Conservation (phyloP, 2,329 filamentous ascomycete genomes). For the Fusarium coicis region DNA sequence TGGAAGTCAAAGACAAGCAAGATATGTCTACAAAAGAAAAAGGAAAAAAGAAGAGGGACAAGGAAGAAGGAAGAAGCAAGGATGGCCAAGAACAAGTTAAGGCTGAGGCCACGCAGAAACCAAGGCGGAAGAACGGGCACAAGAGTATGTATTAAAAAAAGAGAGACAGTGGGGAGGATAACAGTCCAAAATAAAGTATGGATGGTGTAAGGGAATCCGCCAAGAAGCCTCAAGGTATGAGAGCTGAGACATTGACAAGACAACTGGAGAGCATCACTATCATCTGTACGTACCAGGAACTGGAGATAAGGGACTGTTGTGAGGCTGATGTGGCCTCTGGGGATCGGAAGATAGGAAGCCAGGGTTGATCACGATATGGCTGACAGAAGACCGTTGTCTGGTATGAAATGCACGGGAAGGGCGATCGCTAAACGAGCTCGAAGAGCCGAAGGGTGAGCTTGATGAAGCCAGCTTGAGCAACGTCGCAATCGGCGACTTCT, state of each 20-base stretch:
- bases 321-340: constrained; percentile 44
- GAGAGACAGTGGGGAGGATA: constrained; percentile 12
- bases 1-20: constrained; percentile 16
- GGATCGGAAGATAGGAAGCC: constrained; percentile 48
- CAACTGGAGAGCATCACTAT: constrained; percentile 3
- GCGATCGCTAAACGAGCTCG: constrained; percentile 63
- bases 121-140: constrained; percentile 1
- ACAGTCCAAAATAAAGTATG: constrained; percentile 8
- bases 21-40: neutral
- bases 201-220: neutral
- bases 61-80: neutral
- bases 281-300: constrained; percentile 64
- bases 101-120: neutral
- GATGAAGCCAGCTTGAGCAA: constrained; percentile 61
- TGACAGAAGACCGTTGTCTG: constrained; percentile 61
- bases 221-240: constrained; percentile 27
- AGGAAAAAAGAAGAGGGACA: neutral
- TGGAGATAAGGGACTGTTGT: constrained; percentile 56
- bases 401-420: constrained; percentile 62
- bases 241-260: constrained; percentile 37
- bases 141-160: neutral
- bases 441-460: constrained; percentile 62
- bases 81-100: constrained; percentile 1
- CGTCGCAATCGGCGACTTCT: constrained; percentile 40
- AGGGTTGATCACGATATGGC: constrained; percentile 45